A percentile compares a stretch with the other conserved stretches of the same genome.
These are phyloP conservation scores for Phytophthora tentaculata DNA, from an alignment of 352 stramenopile genomes.

Conservation along the genomic window DNA sequence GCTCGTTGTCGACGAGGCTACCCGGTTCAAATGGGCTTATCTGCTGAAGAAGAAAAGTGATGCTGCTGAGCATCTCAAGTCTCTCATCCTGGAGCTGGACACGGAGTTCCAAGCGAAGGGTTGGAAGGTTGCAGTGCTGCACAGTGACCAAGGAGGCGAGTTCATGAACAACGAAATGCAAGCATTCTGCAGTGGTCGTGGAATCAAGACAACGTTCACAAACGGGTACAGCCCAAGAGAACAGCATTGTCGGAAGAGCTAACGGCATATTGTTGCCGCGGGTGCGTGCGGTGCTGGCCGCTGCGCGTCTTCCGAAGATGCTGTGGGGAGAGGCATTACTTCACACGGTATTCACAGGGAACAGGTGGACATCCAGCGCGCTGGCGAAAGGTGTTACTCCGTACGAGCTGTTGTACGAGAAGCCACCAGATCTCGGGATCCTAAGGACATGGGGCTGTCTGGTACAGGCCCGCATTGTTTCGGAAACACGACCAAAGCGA, in stretches of 20 bases:
- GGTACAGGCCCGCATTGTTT: slow-evolving; percentile 16
- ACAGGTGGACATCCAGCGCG: slow-evolving; percentile 15
- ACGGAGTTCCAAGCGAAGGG: too few species aligned
- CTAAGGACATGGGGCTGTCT: slow-evolving; percentile 19
- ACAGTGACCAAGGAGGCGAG: slow-evolving; percentile 18
- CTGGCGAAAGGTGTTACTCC: slow-evolving; percentile 12
- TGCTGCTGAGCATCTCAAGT: neutral
- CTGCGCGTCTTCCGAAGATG: slow-evolving; percentile 17
- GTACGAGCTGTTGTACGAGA: slow-evolving; percentile 16
- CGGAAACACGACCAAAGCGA: neutral
- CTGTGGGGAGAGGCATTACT: slow-evolving; percentile 21
- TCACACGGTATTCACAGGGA: slow-evolving; percentile 18
- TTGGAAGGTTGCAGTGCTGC: too few species aligned
- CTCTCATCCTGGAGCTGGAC: too few species aligned
- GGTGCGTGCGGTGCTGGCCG: slow-evolving; percentile 12
- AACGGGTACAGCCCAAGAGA: slow-evolving; percentile 34
- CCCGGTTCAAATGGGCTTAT: slow-evolving; percentile 22
- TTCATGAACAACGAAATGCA: slow-evolving; percentile 16
- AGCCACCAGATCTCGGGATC: slow-evolving; percentile 8
- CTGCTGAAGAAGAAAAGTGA: neutral
- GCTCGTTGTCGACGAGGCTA: slow-evolving; percentile 23
- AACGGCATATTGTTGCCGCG: slow-evolving; percentile 1
- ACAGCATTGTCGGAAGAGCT: slow-evolving; percentile 23
- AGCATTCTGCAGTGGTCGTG: slow-evolving; percentile 5
- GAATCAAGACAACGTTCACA: slow-evolving; percentile 14